Evolutionary conservation across 176 grass and related monocot species (phyloP).

Genomic region (Musa schizocarpa): DNA sequence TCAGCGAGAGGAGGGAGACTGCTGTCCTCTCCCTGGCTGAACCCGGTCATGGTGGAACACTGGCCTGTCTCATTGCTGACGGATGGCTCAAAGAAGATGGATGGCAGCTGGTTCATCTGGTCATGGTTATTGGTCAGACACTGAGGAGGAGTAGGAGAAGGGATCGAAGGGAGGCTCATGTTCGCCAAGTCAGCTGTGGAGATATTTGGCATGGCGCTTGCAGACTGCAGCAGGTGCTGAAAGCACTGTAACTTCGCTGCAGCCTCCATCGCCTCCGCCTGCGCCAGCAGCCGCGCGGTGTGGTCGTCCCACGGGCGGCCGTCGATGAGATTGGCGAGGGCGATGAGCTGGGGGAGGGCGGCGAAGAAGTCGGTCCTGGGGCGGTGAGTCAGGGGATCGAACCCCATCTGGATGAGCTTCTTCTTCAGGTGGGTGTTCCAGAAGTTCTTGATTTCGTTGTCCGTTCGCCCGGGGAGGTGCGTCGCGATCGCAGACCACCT

Average conservation of each 20-base stretch:
- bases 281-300: slow-evolving; percentile 25
- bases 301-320: slow-evolving; percentile 64
- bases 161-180: slow-evolving; percentile 46
- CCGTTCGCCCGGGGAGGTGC: slow-evolving; percentile 56
- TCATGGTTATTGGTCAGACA: slow-evolving; percentile 8
- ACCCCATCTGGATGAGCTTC: slow-evolving; percentile 93
- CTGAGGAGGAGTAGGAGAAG: slow-evolving; percentile 30
- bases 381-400: slow-evolving; percentile 86
- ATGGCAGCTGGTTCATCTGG: slow-evolving; percentile 53
- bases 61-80: slow-evolving; percentile 29
- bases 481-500: slow-evolving; percentile 93
- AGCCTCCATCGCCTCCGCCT: slow-evolving; percentile 51
- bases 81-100: slow-evolving; percentile 39
- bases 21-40: slow-evolving; percentile 27
- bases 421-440: slow-evolving; percentile 99
- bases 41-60: slow-evolving; percentile 17
- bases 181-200: slow-evolving; percentile 51
- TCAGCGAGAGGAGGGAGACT: slow-evolving; percentile 63
- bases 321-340: slow-evolving; percentile 63
- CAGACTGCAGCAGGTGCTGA: slow-evolving; percentile 47
- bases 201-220: slow-evolving; percentile 21
- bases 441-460: slow-evolving; percentile 99
- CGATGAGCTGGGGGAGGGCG: slow-evolving; percentile 72
- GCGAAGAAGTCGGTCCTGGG: slow-evolving; percentile 91
- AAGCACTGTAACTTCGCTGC: slow-evolving; percentile 53